These are phyloP conservation scores for Hirsutella rhossiliensis DNA, from an alignment of 2,329 filamentous ascomycete species.

Conservation along the genomic window DNA sequence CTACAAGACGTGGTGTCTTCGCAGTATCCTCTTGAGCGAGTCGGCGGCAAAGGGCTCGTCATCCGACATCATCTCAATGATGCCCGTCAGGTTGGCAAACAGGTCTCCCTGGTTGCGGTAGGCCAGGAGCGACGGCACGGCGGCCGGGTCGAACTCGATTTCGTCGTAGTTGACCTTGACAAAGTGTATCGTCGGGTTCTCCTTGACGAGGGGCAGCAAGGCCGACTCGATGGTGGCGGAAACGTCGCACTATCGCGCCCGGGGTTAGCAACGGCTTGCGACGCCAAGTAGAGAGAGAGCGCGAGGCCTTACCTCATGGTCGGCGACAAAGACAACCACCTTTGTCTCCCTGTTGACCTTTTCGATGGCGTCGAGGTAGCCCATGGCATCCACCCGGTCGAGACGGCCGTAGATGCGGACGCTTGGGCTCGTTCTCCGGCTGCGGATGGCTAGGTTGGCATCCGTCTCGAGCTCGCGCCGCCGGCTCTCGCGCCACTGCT, in stretches of 20 bases:
- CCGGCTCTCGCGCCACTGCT: constrained; percentile 72
- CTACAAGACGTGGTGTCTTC: constrained; percentile 40
- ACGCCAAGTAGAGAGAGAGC: no score
- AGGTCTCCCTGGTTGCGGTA: constrained; percentile 83
- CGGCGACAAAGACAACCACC: constrained; percentile 89
- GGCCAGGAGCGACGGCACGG: constrained; percentile 76
- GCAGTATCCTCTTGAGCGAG: constrained; percentile 39
- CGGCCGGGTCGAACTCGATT: constrained; percentile 85
- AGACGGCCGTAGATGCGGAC: constrained; percentile 67
- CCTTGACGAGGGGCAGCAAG: constrained; percentile 59
- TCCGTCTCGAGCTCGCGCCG: constrained; percentile 64
- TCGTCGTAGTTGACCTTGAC: constrained; percentile 85
- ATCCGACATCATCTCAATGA: constrained; percentile 75
- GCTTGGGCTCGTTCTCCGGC: constrained; percentile 62
- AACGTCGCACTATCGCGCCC: constrained; percentile 54
- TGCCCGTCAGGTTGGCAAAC: constrained; percentile 77
- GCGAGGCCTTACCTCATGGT: constrained; percentile 70
- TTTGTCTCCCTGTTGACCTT: constrained; percentile 70
- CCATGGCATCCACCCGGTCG: constrained; percentile 75
- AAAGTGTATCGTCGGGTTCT: constrained; percentile 65
- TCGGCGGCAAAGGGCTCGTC: constrained; percentile 46
- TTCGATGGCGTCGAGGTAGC: constrained; percentile 94
- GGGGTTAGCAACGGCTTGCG: constrained; percentile 2
- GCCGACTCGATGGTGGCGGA: constrained; percentile 70
- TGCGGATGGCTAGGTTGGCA: constrained; percentile 41